These are phyloP conservation scores for Houttuynia cordata DNA, from an alignment of 164 flowering plant genomes.

Conservation along the genomic window DNA sequence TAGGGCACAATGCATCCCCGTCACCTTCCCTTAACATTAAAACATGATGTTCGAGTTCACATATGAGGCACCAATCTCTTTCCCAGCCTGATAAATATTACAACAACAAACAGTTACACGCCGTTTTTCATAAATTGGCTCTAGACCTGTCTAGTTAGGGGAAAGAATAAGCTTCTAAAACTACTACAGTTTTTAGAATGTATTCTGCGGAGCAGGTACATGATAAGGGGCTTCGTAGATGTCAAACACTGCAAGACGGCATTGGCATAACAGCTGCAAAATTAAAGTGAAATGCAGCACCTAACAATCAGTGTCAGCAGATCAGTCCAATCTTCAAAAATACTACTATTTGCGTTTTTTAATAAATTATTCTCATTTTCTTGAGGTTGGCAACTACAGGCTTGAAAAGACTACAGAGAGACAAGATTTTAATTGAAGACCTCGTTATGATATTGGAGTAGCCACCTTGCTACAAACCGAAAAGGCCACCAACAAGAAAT, in stretches of 20 bases:
- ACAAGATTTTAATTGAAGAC: no score
- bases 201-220: slow-evolving; percentile 51
- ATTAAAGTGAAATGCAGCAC: background rate
- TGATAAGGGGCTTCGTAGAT: slow-evolving; percentile 64
- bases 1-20: slow-evolving; percentile 51
- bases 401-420: no score
- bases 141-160: background rate
- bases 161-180: background rate
- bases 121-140: no score
- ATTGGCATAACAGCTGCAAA: slow-evolving; percentile 89
- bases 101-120: background rate
- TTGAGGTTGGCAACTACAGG: no score
- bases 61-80: slow-evolving; percentile 79
- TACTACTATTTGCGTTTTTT: no score
- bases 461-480: no score
- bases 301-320: no score
- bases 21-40: slow-evolving; percentile 43
- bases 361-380: no score
- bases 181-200: slow-evolving; percentile 65
- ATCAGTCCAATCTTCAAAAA: no score
- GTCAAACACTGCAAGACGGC: slow-evolving; percentile 82
- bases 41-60: slow-evolving; percentile 72
- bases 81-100: slow-evolving; percentile 29
- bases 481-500: no score
- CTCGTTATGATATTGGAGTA: no score